Conservation (phyloP, 495 filamentous ascomycete genomes). For the Haplographium delicatum region DNA sequence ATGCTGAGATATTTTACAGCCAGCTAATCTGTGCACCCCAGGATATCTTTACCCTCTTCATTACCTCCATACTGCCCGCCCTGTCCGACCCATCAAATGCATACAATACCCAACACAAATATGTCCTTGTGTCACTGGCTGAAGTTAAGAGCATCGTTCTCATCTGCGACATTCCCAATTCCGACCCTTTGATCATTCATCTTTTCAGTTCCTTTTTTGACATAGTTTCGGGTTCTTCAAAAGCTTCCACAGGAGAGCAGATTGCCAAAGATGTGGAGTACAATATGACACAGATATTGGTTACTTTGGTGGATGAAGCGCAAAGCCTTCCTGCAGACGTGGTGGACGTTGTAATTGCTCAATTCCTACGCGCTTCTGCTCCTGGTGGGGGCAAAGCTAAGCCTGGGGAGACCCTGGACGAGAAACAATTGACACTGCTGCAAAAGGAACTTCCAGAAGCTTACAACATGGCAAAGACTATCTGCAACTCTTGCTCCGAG, state of each 20-base stretch:
- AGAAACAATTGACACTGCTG: slow-evolving; percentile 72
- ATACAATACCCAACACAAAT: slow-evolving; percentile 89
- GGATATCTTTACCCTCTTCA: slow-evolving; percentile 91
- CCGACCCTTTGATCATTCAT: slow-evolving; percentile 67
- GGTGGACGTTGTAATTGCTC: slow-evolving; percentile 89
- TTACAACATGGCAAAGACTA: slow-evolving; percentile 91
- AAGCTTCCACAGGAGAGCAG: slow-evolving; percentile 68
- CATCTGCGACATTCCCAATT: slow-evolving; percentile 80
- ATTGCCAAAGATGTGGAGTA: slow-evolving; percentile 87
- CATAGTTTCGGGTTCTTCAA: slow-evolving; percentile 74
- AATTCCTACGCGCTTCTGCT: slow-evolving; percentile 71
- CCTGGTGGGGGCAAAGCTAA: slow-evolving; percentile 54
- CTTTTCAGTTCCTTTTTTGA: slow-evolving; percentile 90
- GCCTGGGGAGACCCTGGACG: slow-evolving; percentile 44
- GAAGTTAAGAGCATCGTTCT: slow-evolving; percentile 93
- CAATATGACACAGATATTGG: slow-evolving; percentile 81
- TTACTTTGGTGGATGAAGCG: slow-evolving; percentile 82
- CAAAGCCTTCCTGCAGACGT: slow-evolving; percentile 72
- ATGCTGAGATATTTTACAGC: slow-evolving; percentile 1
- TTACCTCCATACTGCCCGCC: slow-evolving; percentile 74
- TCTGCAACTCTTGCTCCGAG: slow-evolving; percentile 86
- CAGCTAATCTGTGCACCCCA: slow-evolving; percentile 36
- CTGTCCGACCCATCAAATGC: slow-evolving; percentile 83
- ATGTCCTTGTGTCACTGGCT: slow-evolving; percentile 81
- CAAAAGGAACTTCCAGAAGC: slow-evolving; percentile 83